A percentile compares a stretch with the other conserved stretches of the same genome.
These are phyloP conservation scores for Onygenales sp. DNA, from an alignment of 2,329 filamentous ascomycete species.

Conservation along the genomic window DNA sequence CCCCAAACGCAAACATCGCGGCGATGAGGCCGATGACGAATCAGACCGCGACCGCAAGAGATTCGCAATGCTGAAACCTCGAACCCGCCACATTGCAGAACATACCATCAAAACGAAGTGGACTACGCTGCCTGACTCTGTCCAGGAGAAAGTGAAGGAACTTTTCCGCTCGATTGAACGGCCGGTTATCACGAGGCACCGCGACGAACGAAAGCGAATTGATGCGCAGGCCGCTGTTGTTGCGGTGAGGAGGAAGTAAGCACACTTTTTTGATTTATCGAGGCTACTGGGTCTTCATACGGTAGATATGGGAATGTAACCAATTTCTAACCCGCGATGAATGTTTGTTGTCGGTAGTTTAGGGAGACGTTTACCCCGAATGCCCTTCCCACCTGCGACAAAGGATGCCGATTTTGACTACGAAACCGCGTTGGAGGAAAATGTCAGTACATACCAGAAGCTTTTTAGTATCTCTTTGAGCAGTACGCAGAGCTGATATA, in stretches of 20 bases:
- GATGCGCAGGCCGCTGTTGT: constrained; percentile 32
- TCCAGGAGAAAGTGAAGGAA: constrained; percentile 33
- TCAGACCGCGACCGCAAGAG: constrained; percentile 16
- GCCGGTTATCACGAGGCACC: constrained; percentile 33
- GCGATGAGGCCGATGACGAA: constrained; percentile 8
- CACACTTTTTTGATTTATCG: neutral
- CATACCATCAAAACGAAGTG: constrained; percentile 37
- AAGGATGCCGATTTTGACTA: constrained; percentile 36
- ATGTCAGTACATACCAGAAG: constrained; percentile 20
- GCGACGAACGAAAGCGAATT: constrained; percentile 32
- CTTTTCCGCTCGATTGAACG: constrained; percentile 33
- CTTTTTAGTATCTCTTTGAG: neutral
- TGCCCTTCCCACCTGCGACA: constrained; percentile 36
- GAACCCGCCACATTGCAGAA: constrained; percentile 32
- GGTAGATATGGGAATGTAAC: neutral
- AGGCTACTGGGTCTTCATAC: neutral
- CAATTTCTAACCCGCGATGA: neutral
- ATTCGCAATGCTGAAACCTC: constrained; percentile 31
- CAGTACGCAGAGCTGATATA: constrained; percentile 7
- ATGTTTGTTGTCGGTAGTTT: constrained; percentile 19
- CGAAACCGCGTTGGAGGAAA: constrained; percentile 33
- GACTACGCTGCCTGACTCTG: constrained; percentile 33
- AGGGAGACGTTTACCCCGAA: constrained; percentile 32
- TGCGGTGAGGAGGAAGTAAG: constrained; percentile 34
- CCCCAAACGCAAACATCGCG: constrained; percentile 7